A percentile compares a stretch with the other conserved stretches of the same genome.
Conservation (phyloP, 805 yeast species). For the Cyberlindnera petersonii region DNA sequence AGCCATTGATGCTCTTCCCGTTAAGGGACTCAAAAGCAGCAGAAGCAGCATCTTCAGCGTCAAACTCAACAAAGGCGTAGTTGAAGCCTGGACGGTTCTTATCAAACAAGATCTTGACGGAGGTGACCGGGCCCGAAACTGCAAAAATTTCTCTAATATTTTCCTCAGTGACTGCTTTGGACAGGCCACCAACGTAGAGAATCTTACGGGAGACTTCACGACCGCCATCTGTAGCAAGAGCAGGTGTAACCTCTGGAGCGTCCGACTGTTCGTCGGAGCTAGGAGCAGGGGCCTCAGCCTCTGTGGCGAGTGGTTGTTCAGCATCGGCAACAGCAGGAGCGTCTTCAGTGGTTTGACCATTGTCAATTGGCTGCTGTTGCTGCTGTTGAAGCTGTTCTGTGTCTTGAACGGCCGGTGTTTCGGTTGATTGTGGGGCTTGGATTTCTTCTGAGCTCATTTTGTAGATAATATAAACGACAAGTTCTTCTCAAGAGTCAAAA, state of each 20-base stretch:
- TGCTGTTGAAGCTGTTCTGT: not conserved
- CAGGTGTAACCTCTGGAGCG: slow-evolving; percentile 41
- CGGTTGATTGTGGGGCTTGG: slow-evolving; percentile 1
- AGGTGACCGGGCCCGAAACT: slow-evolving; percentile 54
- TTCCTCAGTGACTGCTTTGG: slow-evolving; percentile 61
- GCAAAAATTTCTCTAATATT: slow-evolving; percentile 58
- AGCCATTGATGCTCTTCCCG: slow-evolving; percentile 52
- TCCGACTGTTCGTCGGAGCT: slow-evolving; percentile 1
- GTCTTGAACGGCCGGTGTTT: slow-evolving; percentile 1
- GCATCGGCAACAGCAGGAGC: not conserved
- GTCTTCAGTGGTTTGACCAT: not conserved
- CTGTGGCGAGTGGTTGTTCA: not conserved
- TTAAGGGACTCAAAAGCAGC: slow-evolving; percentile 53
- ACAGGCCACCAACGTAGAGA: slow-evolving; percentile 73
- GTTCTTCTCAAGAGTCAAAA: too few relatives aligned
- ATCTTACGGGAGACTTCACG: slow-evolving; percentile 72
- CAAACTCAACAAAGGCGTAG: slow-evolving; percentile 82
- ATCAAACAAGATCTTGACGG: slow-evolving; percentile 70
- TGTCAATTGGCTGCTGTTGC: not conserved
- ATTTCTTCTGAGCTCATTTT: slow-evolving; percentile 10
- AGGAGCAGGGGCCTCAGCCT: not conserved
- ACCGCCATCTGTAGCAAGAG: slow-evolving; percentile 77
- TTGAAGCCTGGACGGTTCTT: slow-evolving; percentile 70
- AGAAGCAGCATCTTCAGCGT: slow-evolving; percentile 52
- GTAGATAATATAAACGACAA: not conserved